Evolutionary conservation across 495 filamentous ascomycete species (phyloP).

Genomic region (Podospora australis): DNA sequence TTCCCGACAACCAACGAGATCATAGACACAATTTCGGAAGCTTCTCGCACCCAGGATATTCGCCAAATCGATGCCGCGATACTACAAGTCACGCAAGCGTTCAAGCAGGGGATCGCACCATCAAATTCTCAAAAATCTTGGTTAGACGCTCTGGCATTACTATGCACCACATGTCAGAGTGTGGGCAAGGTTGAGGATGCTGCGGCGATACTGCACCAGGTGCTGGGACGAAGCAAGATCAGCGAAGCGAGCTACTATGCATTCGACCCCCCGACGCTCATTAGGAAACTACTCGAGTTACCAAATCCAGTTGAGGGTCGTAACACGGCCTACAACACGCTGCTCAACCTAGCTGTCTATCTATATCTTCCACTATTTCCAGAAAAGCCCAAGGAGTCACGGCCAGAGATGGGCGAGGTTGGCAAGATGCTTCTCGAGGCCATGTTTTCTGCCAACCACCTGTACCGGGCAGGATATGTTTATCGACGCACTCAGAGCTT

Average conservation of each 20-base stretch:
- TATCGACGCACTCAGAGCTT: slow-evolving; percentile 25
- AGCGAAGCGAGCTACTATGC: slow-evolving; percentile 28
- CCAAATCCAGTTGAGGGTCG: slow-evolving; percentile 4
- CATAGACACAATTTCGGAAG: slow-evolving; percentile 10
- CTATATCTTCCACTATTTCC: too few relatives aligned
- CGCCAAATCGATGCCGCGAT: slow-evolving; percentile 18
- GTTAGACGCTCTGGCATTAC: slow-evolving; percentile 27
- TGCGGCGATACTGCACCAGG: slow-evolving; percentile 21
- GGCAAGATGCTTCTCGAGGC: slow-evolving; percentile 27
- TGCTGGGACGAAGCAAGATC: slow-evolving; percentile 24
- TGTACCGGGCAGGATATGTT: slow-evolving; percentile 14
- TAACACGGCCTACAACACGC: background rate
- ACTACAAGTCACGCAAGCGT: slow-evolving; percentile 16
- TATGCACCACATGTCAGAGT: slow-evolving; percentile 32
- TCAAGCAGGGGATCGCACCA: slow-evolving; percentile 12
- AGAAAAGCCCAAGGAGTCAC: slow-evolving; percentile 11
- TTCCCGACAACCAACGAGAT: slow-evolving; percentile 15
- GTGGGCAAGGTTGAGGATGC: slow-evolving; percentile 25
- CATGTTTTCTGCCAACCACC: slow-evolving; percentile 13
- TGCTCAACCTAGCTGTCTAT: too few relatives aligned
- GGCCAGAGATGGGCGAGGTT: slow-evolving; percentile 15
- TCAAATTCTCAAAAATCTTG: slow-evolving; percentile 18
- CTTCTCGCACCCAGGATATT: slow-evolving; percentile 14
- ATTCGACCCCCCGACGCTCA: slow-evolving; percentile 27
- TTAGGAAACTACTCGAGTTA: slow-evolving; percentile 22